Percentiles rank a stretch among this genome's conserved stretches.
Evolutionary conservation across 2,329 filamentous ascomycete species (phyloP).

Genomic region (Arachnomyces sp.): DNA sequence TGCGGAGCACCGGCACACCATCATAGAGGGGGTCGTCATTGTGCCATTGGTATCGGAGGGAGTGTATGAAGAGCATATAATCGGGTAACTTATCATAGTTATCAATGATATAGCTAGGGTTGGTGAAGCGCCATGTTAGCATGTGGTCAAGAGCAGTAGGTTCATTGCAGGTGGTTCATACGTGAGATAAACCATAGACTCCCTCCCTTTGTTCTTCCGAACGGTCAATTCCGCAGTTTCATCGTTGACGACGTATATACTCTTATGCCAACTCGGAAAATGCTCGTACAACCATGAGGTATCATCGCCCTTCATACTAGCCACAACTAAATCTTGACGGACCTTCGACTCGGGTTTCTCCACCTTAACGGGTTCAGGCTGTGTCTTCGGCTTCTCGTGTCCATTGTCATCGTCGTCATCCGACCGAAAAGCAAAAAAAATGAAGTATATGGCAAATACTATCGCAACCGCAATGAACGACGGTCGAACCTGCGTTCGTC

Average conservation of each 20-base stretch:
- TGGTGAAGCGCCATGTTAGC: slow-evolving; percentile 7
- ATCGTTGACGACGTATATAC: slow-evolving; percentile 49
- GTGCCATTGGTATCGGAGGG: slow-evolving; percentile 37
- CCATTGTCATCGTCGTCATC: too few relatives aligned
- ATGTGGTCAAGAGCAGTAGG: neutral
- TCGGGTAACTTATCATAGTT: slow-evolving; percentile 34
- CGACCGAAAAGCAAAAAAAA: too few relatives aligned
- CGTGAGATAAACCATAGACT: slow-evolving; percentile 39
- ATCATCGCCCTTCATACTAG: slow-evolving; percentile 32
- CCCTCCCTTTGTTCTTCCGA: slow-evolving; percentile 35
- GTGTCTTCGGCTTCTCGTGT: too few relatives aligned
- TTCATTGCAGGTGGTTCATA: slow-evolving; percentile 15
- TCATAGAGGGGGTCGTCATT: slow-evolving; percentile 47
- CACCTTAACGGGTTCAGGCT: too few relatives aligned
- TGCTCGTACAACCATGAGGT: slow-evolving; percentile 32
- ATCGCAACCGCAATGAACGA: too few relatives aligned
- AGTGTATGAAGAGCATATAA: slow-evolving; percentile 34
- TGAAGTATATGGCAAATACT: too few relatives aligned
- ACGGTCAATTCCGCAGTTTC: slow-evolving; percentile 41
- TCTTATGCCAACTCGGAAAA: slow-evolving; percentile 43
- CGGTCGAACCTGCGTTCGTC: too few relatives aligned
- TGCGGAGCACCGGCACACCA: slow-evolving; percentile 40
- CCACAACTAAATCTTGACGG: slow-evolving; percentile 28
- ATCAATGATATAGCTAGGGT: slow-evolving; percentile 34
- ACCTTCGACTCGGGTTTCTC: too few relatives aligned